Evolutionary conservation across 345 rosid species (phyloP).

Genomic region (Cardamine resedifolia): DNA sequence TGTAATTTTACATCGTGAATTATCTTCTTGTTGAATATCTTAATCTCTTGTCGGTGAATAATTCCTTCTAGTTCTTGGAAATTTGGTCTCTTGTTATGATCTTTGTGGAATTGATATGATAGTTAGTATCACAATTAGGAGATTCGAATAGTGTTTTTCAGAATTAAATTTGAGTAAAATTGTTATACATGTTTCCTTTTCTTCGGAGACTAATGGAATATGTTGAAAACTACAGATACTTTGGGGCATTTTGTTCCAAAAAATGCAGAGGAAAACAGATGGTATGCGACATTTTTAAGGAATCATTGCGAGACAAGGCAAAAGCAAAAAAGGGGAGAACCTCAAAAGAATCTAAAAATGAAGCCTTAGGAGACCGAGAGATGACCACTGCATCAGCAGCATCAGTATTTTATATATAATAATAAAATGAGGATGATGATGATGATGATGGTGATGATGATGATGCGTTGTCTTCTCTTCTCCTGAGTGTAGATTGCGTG

Average conservation of each 20-base stretch:
- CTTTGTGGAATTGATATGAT: not conserved
- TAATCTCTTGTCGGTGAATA: too few relatives aligned
- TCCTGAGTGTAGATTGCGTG: not conserved
- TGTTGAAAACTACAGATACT: not conserved
- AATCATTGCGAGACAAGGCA: not conserved
- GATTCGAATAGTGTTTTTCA: too few relatives aligned
- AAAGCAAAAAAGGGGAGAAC: constrained; percentile 18
- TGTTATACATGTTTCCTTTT: too few relatives aligned
- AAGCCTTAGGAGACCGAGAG: not conserved
- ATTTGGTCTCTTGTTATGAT: too few relatives aligned
- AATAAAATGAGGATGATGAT: not conserved
- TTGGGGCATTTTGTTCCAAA: constrained; percentile 29
- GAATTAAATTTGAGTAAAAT: too few relatives aligned
- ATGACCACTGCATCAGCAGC: not conserved
- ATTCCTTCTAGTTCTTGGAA: too few relatives aligned
- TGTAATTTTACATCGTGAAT: too few relatives aligned
- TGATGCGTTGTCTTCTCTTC: not conserved
- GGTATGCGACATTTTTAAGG: not conserved
- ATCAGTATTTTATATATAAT: constrained; percentile 8
- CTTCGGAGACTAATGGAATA: too few relatives aligned
- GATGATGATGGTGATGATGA: too few relatives aligned
- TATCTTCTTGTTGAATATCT: too few relatives aligned
- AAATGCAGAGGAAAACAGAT: constrained; percentile 20
- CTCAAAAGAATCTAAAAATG: not conserved
- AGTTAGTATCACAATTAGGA: not conserved